Base-by-base conservation (phyloP, 257 asterid species). In the Petunia axillaris region DNA sequence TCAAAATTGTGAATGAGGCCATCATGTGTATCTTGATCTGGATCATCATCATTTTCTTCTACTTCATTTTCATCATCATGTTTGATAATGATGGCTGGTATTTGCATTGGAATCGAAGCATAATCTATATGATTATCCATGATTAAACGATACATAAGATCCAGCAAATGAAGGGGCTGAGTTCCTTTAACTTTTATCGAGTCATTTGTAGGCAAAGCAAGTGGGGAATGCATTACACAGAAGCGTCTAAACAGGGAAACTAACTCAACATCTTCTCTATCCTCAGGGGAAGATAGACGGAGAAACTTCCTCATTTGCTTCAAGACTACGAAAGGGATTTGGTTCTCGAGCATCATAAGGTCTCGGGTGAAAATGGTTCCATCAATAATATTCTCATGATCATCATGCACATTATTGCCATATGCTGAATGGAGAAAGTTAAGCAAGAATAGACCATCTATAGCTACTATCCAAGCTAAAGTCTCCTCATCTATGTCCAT, bases 321-420 rank as follows among this genome's bases (percentile, higher is more conserved):
- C 37, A 89, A n/a, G 15, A 78, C 8, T 37, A 84, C 2, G 15
- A 55, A 57, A 0, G 87, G 92, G 41, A 89, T 87, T 78, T 89
- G 92, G 63, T 89, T 89, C 77, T 86, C 89, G 14, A 84, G 82
- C 87, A 89, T 86, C 82, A 89, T 13, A 2, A 87, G 64, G 67
- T 89, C 89, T 50, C 83, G 77, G 1, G 85, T 68, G 10, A 87
- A 8, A 6, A 81, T 74, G 1, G 81, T 81, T n/a, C 81, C 59
- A 81, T 53, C 74, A 71, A 38, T 60, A 59, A 48, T 14, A 10
- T 60, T 52, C 81, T 79, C 15, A 43, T 53, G 25, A 77, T 40
- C 2, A n/a, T 81, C 74, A 36, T 66, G 77, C 58, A 71, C 6
- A 25, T 43, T 4, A 50, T 11, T 73, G 5, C 60, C 78, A 73